Conservation (phyloP, 1,139 yeast genomes). For the Debaryomyces robertsiae region DNA sequence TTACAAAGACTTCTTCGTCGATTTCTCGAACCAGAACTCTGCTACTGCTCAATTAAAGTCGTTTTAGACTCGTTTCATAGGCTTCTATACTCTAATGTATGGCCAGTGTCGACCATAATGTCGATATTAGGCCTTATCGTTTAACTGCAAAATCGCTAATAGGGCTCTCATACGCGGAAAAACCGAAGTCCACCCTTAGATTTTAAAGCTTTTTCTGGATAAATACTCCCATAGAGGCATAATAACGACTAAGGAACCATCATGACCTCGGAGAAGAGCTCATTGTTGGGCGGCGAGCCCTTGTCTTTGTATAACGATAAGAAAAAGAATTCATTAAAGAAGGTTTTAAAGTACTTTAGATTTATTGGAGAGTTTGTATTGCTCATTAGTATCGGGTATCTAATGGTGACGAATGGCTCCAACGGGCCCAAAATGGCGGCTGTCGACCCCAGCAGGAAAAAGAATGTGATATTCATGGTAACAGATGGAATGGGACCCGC, state of each 20-base stretch:
- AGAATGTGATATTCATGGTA: constrained; percentile 80
- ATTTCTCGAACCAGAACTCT: too few relatives aligned
- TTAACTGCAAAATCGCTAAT: too few relatives aligned
- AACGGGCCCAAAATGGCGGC: background rate
- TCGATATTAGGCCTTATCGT: too few relatives aligned
- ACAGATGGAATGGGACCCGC: constrained; percentile 95
- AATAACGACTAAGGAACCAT: too few relatives aligned
- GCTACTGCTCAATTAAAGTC: too few relatives aligned
- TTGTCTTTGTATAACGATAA: constrained; percentile 8
- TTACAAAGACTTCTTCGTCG: too few relatives aligned
- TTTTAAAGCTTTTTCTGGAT: background rate
- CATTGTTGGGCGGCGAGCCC: constrained; percentile 8
- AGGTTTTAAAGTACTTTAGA: background rate
- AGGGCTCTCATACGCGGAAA: too few relatives aligned
- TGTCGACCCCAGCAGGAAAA: constrained; percentile 24
- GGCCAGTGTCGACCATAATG: too few relatives aligned
- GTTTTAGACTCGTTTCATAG: too few relatives aligned
- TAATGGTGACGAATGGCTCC: background rate
- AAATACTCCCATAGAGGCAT: background rate
- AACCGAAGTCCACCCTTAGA: too few relatives aligned
- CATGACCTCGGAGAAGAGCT: constrained; percentile 7
- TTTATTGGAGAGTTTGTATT: constrained; percentile 3
- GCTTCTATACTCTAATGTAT: too few relatives aligned
- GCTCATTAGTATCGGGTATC: constrained; percentile 3
- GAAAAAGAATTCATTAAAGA: constrained; percentile 4